phyloP scores from a whole-genome alignment of 768 basidiomycete species.

The Lactarius indigo region DNA sequence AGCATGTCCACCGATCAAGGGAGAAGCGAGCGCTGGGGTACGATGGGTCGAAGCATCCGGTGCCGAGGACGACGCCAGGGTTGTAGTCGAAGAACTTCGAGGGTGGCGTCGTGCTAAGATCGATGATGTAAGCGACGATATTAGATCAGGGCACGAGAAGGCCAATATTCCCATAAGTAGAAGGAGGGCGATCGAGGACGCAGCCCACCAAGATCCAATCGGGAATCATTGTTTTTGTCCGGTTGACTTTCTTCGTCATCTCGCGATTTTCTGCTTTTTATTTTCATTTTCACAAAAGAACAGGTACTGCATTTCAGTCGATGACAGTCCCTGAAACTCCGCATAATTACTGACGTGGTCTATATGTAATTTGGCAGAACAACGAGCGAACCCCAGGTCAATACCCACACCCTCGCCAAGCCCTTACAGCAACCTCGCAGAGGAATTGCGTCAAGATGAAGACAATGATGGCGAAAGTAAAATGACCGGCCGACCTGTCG shows the following conservation, averaged over 20 bases:
- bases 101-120: too few relatives aligned
- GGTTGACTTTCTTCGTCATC: too few relatives aligned
- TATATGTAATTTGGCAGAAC: not conserved
- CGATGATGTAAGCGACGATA: not conserved
- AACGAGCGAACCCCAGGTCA: not conserved
- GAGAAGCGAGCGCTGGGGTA: slow-evolving; percentile 12
- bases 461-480: slow-evolving; percentile 14
- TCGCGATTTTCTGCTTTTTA: too few relatives aligned
- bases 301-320: too few relatives aligned
- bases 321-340: too few relatives aligned
- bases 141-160: not conserved
- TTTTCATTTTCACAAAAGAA: too few relatives aligned
- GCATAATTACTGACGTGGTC: too few relatives aligned
- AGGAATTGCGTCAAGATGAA: not conserved
- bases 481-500: not conserved
- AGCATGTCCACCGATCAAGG: not conserved
- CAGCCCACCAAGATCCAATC: too few relatives aligned
- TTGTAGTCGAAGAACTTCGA: slow-evolving; percentile 16
- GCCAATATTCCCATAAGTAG: not conserved
- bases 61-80: slow-evolving; percentile 7
- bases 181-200: too few relatives aligned
- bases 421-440: too few relatives aligned
- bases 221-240: too few relatives aligned
- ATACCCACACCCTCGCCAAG: not conserved
- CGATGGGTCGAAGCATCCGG: slow-evolving; percentile 5